Evolutionary conservation across 2,329 filamentous ascomycete species (phyloP), one percentile per base, ranked within the genome.

Genomic region (Colletotrichum liriopes): DNA sequence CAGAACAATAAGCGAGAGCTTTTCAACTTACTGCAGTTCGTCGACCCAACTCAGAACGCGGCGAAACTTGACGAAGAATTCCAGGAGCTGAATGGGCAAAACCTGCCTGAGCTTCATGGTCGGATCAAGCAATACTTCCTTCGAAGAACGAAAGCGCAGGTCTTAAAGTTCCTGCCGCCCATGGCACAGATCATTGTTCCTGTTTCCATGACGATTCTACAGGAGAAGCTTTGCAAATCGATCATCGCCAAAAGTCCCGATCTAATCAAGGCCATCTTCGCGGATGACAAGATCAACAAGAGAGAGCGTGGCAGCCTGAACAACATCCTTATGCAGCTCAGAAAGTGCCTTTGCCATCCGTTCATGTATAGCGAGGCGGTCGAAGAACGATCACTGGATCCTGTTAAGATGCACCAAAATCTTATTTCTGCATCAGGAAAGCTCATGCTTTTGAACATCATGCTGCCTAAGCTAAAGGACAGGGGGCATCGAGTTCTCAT

Each of bases 121-220:
- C 88, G 95, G 78, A 97, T 98, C 73, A 90, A 94, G 2, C 90
- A 90, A 0, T 92, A 91, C 76, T 92, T 92, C 75, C 81, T 92
- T 32, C 85, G 90, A 58, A 92, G 96, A 55, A 98, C 96, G 2
- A 99, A 99, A 80, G 92, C 92, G 16, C 92, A 96, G 73, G 96
- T 98, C 0, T 86, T 99, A 64, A 96, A 94, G 49, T 98, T 98
- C 81, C 85, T 99, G 12, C 96, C 96, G 0, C 92, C 96, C 0
- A 95, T 99, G 90, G 93, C 93, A 1, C 96, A 98, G 78, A 95
- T 99, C 76, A 98, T 99, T 73, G 84, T 99, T 5, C 96, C 96
- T 0, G 92, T 99, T n/a, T 95, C 94, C 2, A 98, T 98, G 95
- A 95, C 94, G 1, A 87, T 94, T 18, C 86, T 99, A 16, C 97